Conservation (phyloP, 2,329 filamentous ascomycete species). For the Phialophora expanda region DNA sequence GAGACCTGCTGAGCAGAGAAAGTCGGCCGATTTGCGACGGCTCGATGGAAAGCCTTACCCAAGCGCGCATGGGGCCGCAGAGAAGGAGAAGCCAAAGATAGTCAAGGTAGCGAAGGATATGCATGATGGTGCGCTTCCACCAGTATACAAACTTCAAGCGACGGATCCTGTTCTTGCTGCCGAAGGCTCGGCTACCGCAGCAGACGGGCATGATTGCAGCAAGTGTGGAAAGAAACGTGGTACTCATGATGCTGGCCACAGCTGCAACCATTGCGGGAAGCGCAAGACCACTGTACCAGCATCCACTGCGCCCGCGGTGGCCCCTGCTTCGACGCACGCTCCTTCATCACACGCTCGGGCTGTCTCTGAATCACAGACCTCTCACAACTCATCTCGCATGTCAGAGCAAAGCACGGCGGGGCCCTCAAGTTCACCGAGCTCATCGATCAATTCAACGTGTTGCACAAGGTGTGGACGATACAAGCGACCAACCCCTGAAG, state of each 20-base stretch:
- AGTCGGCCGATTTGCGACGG: slow-evolving; percentile 31
- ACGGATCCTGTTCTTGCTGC: slow-evolving; percentile 22
- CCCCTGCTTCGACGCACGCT: slow-evolving; percentile 6
- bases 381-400: slow-evolving; percentile 22
- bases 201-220: slow-evolving; percentile 21
- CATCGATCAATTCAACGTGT: slow-evolving; percentile 14
- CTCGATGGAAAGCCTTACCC: slow-evolving; percentile 36
- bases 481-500: slow-evolving; percentile 24
- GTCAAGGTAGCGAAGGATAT: slow-evolving; percentile 40
- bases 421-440: slow-evolving; percentile 25
- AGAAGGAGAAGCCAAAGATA: slow-evolving; percentile 28
- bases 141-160: slow-evolving; percentile 35
- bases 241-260: slow-evolving; percentile 14
- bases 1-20: slow-evolving; percentile 26
- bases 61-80: slow-evolving; percentile 12
- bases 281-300: slow-evolving; percentile 23
- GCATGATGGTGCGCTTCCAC: slow-evolving; percentile 38
- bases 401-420: slow-evolving; percentile 29
- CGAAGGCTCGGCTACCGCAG: slow-evolving; percentile 14
- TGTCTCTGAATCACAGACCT: slow-evolving; percentile 22
- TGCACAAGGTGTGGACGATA: slow-evolving; percentile 34
- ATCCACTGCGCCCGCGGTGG: slow-evolving; percentile 6
- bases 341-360: slow-evolving; percentile 20
- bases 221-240: slow-evolving; percentile 31
- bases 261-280: slow-evolving; percentile 36